phyloP scores from a whole-genome alignment of 2,329 filamentous ascomycete genomes.

The Diplodia seriata region DNA sequence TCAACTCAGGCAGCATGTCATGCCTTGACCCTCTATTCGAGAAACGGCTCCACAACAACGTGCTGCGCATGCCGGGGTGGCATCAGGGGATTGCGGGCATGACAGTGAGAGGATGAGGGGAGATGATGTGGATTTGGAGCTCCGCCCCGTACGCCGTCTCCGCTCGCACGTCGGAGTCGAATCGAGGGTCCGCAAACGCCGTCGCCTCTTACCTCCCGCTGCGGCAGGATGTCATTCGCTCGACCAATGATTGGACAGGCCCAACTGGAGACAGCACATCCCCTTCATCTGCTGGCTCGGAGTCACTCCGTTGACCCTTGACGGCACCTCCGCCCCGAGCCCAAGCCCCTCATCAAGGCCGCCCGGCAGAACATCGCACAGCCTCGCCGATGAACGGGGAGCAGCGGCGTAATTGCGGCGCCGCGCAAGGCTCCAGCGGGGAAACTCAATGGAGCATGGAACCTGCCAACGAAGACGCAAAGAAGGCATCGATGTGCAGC shows the following conservation, averaged over 20 bases:
- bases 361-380: constrained; percentile 18
- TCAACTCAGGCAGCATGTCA: background rate
- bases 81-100: background rate
- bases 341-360: constrained; percentile 13
- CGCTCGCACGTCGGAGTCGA: background rate
- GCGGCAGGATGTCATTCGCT: background rate
- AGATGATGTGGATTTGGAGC: background rate
- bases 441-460: background rate
- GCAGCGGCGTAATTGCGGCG: background rate
- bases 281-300: constrained; percentile 1
- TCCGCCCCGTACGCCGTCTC: background rate
- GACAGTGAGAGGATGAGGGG: background rate
- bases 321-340: background rate
- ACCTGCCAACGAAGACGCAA: background rate
- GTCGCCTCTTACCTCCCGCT: background rate
- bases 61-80: background rate
- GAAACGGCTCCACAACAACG: background rate
- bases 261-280: background rate
- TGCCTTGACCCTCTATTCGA: background rate
- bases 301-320: background rate
- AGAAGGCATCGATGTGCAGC: background rate
- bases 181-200: background rate
- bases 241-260: background rate
- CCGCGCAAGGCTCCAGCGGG: background rate
- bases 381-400: constrained; percentile 1